Evolutionary conservation across 1,284 basidiomycete species (phyloP), one percentile per base, ranked within the genome.

Genomic region (Trametes versicolor): DNA sequence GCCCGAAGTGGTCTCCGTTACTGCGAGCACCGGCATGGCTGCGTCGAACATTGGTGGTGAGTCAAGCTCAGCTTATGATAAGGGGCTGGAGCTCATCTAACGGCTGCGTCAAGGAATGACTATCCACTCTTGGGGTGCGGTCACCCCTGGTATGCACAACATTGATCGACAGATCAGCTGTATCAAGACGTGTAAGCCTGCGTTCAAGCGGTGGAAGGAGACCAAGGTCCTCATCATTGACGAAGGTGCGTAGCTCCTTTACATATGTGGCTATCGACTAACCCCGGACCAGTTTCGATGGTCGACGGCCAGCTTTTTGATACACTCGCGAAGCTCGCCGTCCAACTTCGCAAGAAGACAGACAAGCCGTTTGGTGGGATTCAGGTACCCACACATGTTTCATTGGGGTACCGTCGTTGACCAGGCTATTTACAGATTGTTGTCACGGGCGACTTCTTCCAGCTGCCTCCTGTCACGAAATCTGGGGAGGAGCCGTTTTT

Each of bases 381-480:
- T 37, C 96, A 97, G 83, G 93, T 93, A 45, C 27, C 79, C 61
- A 19, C 19, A 17, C 32, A 15, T 7, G 60, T 13, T 12, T 29
- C n/a, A 21, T 37, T 32, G 21, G 36, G 23, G 8, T 56, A 5
- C 7, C 5, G 4, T 36, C 1, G 41, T 4, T 10, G 19, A 23
- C 0, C 19, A 9, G 7, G 4, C 13, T 52, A 43, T 29, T 34
- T 32, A 6, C 39, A 91, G 90, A 80, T 99, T 65, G 87, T 97
- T 66, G 84, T 98, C 15, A 97, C 95, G 0, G 97, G 97, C 25
- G 97, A 99, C 76, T 99, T 99, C 79, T 98, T 95, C 79, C 97
- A 99, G 77, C 83, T 99, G 7, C 98, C 98, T 1, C 97, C 98
- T 0, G 96, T 99, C 13, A 85, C 84, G 17, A 85, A 85, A 68